Percentiles rank a stretch among this genome's conserved stretches.
phyloP scores from a whole-genome alignment of 192 early-diverging fungal species.

The Kickxella alabastrina region DNA sequence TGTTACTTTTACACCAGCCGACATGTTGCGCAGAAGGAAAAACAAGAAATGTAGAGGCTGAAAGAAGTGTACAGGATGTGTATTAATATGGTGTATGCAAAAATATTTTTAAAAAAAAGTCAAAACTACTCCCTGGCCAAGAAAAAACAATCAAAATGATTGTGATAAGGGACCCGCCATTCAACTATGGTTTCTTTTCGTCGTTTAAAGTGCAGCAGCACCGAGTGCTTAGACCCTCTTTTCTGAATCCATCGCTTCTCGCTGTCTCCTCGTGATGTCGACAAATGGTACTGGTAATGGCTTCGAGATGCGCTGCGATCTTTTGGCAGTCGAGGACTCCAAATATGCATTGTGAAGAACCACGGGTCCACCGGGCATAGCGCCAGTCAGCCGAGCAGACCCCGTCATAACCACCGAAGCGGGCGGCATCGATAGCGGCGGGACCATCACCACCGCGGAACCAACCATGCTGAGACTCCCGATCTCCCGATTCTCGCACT shows the following conservation, averaged over 20 bases:
- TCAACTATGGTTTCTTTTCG: too few relatives aligned
- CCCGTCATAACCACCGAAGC: neutral
- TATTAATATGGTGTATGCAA: too few relatives aligned
- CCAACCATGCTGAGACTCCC: constrained; percentile 13
- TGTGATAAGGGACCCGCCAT: too few relatives aligned
- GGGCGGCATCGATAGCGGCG: constrained; percentile 5
- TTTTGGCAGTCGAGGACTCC: constrained; percentile 9
- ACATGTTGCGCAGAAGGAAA: neutral
- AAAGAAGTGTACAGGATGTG: neutral
- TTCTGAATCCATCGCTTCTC: neutral
- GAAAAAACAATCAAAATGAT: too few relatives aligned
- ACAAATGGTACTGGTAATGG: too few relatives aligned
- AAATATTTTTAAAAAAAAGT: too few relatives aligned
- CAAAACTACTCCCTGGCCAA: too few relatives aligned
- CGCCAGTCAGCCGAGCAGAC: constrained; percentile 2
- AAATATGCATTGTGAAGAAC: constrained; percentile 12
- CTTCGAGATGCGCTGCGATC: constrained; percentile 12
- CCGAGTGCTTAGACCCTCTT: neutral
- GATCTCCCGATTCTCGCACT: constrained; percentile 23
- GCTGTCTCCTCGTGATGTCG: too few relatives aligned
- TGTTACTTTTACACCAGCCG: neutral
- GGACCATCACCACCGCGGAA: too few relatives aligned
- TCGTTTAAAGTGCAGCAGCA: too few relatives aligned
- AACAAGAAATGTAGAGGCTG: neutral
- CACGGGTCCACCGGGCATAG: neutral